Percentiles rank a stretch among this genome's conserved stretches.
These are phyloP conservation scores for Macroventuria anomochaeta DNA, from an alignment of 2,329 filamentous ascomycete species.

Conservation along the genomic window DNA sequence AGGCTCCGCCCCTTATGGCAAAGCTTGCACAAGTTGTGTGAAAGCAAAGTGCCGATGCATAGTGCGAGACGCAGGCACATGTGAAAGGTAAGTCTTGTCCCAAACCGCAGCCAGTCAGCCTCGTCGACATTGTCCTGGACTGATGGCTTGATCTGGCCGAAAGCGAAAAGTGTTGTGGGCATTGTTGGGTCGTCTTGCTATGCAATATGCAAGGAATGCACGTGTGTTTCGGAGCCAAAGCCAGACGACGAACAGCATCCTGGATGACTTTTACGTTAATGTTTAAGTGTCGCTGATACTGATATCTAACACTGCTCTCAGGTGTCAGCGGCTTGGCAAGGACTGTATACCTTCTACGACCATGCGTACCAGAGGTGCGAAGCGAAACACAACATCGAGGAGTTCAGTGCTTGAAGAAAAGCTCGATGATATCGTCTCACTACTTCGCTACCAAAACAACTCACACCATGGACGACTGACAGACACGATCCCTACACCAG, in stretches of 20 bases:
- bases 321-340: conserved; percentile 27
- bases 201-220: no score
- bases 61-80: conserved; percentile 20
- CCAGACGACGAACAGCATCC: no score
- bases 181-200: no score
- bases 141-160: no score
- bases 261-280: no score
- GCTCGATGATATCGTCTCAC: conserved; percentile 37
- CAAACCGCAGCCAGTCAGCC: no score
- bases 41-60: conserved; percentile 37
- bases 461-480: conserved; percentile 3
- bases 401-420: conserved; percentile 40
- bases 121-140: no score
- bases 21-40: conserved; percentile 35
- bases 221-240: no score
- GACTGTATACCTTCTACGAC: conserved; percentile 20
- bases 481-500: conserved; percentile 18
- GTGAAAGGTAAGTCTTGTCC: conserved; percentile 35
- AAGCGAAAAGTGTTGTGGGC: no score
- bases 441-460: conserved; percentile 29
- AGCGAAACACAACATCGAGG: conserved; percentile 5
- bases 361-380: conserved; percentile 16
- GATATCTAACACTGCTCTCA: no score
- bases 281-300: no score
- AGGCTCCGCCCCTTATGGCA: conserved; percentile 32